Evolutionary conservation across 805 yeast genomes (phyloP), one percentile per base, ranked within the genome.

Genomic region (Tetrapisispora phaffii): DNA sequence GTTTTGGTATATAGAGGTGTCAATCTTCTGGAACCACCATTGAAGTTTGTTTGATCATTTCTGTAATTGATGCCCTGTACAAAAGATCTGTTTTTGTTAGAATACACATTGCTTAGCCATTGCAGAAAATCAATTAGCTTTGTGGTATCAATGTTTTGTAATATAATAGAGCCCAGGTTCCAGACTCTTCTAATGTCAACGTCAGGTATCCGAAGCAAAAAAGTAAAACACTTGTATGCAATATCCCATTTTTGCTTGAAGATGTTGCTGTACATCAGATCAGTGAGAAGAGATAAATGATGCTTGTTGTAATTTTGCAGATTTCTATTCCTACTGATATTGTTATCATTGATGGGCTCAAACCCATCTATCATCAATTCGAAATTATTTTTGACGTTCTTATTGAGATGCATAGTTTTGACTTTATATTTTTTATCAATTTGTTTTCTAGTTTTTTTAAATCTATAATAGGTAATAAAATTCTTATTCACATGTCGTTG

Each of bases 81-180:
- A 39, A 52, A 59, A 23, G 50, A 48, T 22, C 44, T 45, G 20
- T 29, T 34, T 41, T 52, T 55, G 9, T 59, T 48, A 1, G 65
- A 53, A 41, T 46, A 58, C 5, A 57, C 57, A 31, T 49, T 53
- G 38, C 50, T 55, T 52, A 62, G 49, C 64, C 63, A 62, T 26
- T 54, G 55, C 37, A 59, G 38, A 47, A 58, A 56, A 16, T 56
- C 57, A 12, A 58, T 24, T 10, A 51, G 43, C 23, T 45, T 51
- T 15, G 40, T 44, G 17, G 50, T 44, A 13, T 49, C 44, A 12
- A 47, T 35, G 6, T 55, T 50, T 28, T 56, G 54, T 20, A 82
- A 55, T 5, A 82, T 75, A 47, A 77, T 80, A 5, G 77, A 59
- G 0, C 84, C 88, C 0, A 80, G 32, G 0, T 82, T 75, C 89